Percentiles rank a stretch among this genome's conserved stretches.
Evolutionary conservation across 1,139 yeast genomes (phyloP).

Genomic region (Kurtzmaniella quercitrusa): DNA sequence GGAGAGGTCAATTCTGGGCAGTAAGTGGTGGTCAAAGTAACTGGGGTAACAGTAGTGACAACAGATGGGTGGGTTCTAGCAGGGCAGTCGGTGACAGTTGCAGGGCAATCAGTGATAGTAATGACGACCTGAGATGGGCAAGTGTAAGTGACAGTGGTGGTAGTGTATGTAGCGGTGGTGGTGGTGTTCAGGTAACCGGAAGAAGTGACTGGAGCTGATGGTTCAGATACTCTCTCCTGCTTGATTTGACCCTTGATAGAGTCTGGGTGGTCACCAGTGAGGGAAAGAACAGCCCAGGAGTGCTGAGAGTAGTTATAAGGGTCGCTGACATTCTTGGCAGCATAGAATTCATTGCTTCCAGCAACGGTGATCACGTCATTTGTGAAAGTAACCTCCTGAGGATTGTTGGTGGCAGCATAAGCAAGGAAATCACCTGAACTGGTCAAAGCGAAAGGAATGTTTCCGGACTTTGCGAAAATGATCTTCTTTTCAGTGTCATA

Average conservation of each 20-base stretch:
- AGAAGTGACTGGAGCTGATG: conserved; percentile 4
- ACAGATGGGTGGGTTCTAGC: conserved; percentile 14
- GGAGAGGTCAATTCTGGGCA: conserved; percentile 37
- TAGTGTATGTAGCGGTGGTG: conserved; percentile 5
- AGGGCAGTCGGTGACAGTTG: conserved; percentile 39
- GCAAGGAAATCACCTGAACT: conserved; percentile 3
- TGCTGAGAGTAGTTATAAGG: conserved; percentile 36
- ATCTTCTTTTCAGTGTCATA: conserved; percentile 8
- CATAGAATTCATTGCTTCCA: conserved; percentile 25
- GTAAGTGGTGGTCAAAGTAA: conserved; percentile 46
- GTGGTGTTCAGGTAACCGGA: conserved; percentile 5
- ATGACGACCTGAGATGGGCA: conserved; percentile 26
- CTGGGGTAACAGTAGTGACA: conserved; percentile 11
- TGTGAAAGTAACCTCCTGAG: background rate
- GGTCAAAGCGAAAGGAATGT: background rate
- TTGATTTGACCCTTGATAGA: conserved; percentile 14
- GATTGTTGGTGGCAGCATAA: background rate
- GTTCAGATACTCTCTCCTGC: background rate
- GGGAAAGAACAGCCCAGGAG: conserved; percentile 20
- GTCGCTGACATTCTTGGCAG: conserved; percentile 38
- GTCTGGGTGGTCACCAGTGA: conserved; percentile 14
- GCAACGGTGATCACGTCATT: background rate
- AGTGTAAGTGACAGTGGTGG: conserved; percentile 13
- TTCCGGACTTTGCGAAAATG: background rate
- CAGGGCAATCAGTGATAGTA: conserved; percentile 43